phyloP scores from a whole-genome alignment of 2,329 filamentous ascomycete genomes.

The Hymenoscyphus linearis region DNA sequence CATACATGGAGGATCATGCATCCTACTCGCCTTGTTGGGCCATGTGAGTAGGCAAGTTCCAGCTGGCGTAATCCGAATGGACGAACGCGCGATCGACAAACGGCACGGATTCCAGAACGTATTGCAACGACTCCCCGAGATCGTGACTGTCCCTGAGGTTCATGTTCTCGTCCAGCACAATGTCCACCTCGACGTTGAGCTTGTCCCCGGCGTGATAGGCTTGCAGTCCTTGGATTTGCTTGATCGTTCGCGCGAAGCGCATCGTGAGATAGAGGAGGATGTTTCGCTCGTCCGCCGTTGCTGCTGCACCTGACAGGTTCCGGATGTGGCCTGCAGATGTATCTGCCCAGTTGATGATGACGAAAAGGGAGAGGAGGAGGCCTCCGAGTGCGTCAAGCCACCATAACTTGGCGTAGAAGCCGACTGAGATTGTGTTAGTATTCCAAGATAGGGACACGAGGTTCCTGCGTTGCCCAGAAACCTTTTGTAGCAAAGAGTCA shows the following conservation, averaged over 20 bases:
- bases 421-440: slow-evolving; percentile 36
- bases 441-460: background rate
- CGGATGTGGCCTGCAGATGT: slow-evolving; percentile 56
- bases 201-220: slow-evolving; percentile 59
- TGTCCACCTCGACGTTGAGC: slow-evolving; percentile 57
- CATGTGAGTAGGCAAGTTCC: slow-evolving; percentile 34
- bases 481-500: background rate
- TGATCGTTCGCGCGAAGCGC: slow-evolving; percentile 48
- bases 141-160: slow-evolving; percentile 51
- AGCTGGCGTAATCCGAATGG: slow-evolving; percentile 35
- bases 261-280: slow-evolving; percentile 57
- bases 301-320: slow-evolving; percentile 53
- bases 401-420: slow-evolving; percentile 54
- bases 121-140: slow-evolving; percentile 58
- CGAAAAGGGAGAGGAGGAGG: slow-evolving; percentile 56
- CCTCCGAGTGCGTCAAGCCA: slow-evolving; percentile 62
- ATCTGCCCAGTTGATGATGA: slow-evolving; percentile 64
- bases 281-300: slow-evolving; percentile 44
- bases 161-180: slow-evolving; percentile 50
- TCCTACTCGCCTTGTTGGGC: slow-evolving; percentile 29
- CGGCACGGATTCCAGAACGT: slow-evolving; percentile 48
- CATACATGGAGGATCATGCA: background rate
- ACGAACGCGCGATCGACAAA: slow-evolving; percentile 38
- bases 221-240: slow-evolving; percentile 48
- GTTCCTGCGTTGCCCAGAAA: background rate